Base-by-base conservation (phyloP, 345 rosid species). In the Odontarrhena argentea region DNA sequence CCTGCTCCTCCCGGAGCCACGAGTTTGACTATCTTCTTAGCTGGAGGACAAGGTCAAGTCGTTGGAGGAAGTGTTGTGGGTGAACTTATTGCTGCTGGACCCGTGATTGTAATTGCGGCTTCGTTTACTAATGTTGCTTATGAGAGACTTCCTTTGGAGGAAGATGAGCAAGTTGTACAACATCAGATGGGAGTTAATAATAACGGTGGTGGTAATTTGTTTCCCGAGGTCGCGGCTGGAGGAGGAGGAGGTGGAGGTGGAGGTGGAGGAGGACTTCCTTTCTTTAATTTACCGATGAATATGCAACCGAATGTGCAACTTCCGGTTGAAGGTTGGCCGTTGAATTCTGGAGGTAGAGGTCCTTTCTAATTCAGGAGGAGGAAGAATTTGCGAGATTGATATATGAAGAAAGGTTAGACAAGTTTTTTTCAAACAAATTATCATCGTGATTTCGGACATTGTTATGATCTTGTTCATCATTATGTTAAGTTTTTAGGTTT, bases 1-100 rank as follows among this genome's bases (percentile, higher is more conserved):
- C 99, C 99, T 1, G 97, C 99, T 12, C 99, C 99, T 3, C 97
- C 97, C 0, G 96, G 96, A 7, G 97, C 99, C 9, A 94, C 99
- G 1, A 91, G 99, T 77, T 66, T 94, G 70, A 88, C 99, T 1
- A 84, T 91, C n/a, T 91, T 83, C 59, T 75, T 94, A 8, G 91
- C 96, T 1, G 97, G 97, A 3, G 99, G 96, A 8, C 97, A 94
- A 78, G 99, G 99, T 3, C 97, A 94, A 60, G 96, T 94, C 8
- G 86, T 94, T 0, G 99, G 99, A 0, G 99, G 99, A 30, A 94
- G 84, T 56, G 99, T 94, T 9, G 97, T 91, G 0, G 99, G 99
- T 49, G 99, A 94, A 81, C 81, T 94, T 64, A 87, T 80, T 1
- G 97, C 99, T 3, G 91, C 97, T 0, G 99, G 99, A 3, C 99